Evolutionary conservation across 192 early-diverging fungal genomes (phyloP), one percentile per base, ranked within the genome.

Genomic region (Backusella circina): DNA sequence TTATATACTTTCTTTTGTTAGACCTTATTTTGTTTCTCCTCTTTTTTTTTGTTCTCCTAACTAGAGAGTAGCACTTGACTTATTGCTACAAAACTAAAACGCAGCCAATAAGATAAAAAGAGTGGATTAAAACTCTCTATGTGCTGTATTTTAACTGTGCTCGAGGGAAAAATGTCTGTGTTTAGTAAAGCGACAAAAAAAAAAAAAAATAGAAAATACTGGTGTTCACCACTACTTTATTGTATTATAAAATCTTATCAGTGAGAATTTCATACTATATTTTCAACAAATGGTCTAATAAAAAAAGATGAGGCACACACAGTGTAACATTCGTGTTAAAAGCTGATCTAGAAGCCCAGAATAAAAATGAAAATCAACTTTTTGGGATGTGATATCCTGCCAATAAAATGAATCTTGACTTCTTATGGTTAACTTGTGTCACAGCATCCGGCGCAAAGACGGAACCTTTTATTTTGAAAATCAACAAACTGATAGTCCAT

Each of bases 321-420:
- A 7, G 54, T 61, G 54, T 61, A 61, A 61, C 54, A 26, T 7
- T 8, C 5, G 6, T 0, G 10, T 7, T 41, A 15, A 54, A n/a
- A 54, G 23, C 54, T 57, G 54, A 57, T 28, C 21, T 23, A 57
- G 54, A 57, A 26, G 54, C 26, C 10, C 9, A n/a, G n/a, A n/a
- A n/a, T n/a, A 12, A 61, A 44, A 61, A 61, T 28, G 12, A 61
- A 26, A 13, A n/a, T 21, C 10, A 15, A 5, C 23, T 61, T 61
- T 61, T 61, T 61, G 21, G 54, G 54, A 61, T 61, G 23, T 61
- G 54, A 61, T 61, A 61, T 61, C 54, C 54, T 61, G 54, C 54
- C 54, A 61, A 61, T 23, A 28, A 61, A 28, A 61, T 12, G 9
- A 61, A 12, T 61, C 23, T 61, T 28, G 21, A 2, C 54, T 28